These are phyloP conservation scores for Rhododendron ovatum DNA, from an alignment of 148 eudicot genomes.

Conservation along the genomic window DNA sequence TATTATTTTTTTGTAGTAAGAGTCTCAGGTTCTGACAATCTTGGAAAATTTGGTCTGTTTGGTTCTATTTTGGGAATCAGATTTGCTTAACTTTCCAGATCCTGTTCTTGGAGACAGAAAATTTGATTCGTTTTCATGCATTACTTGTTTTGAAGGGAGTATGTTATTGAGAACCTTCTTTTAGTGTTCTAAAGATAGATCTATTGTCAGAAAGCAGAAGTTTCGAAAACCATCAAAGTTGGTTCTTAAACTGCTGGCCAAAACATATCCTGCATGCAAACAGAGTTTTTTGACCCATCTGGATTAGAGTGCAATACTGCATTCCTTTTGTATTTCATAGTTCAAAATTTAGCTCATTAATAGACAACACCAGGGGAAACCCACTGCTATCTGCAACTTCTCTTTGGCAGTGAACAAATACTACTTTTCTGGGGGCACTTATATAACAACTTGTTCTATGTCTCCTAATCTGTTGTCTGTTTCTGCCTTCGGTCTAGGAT, in stretches of 20 bases:
- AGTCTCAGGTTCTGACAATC: background rate
- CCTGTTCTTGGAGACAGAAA: background rate
- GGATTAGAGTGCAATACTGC: no score
- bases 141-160: background rate
- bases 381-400: background rate
- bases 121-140: background rate
- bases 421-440: background rate
- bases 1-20: no score
- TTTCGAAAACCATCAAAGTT: background rate
- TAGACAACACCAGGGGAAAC: background rate
- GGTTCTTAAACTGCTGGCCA: background rate
- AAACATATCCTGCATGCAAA: background rate
- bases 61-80: background rate
- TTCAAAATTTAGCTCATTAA: background rate
- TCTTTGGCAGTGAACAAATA: background rate
- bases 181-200: background rate
- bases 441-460: background rate
- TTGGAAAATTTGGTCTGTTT: background rate
- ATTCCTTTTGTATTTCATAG: background rate
- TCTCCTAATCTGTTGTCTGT: background rate
- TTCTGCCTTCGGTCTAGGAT: conserved; percentile 1
- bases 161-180: background rate
- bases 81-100: background rate
- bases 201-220: background rate
- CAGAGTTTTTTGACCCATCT: no score